Percentiles rank a stretch among this genome's conserved stretches.
Conservation (phyloP, 768 basidiomycete genomes). For the Hygrophorus russula region DNA sequence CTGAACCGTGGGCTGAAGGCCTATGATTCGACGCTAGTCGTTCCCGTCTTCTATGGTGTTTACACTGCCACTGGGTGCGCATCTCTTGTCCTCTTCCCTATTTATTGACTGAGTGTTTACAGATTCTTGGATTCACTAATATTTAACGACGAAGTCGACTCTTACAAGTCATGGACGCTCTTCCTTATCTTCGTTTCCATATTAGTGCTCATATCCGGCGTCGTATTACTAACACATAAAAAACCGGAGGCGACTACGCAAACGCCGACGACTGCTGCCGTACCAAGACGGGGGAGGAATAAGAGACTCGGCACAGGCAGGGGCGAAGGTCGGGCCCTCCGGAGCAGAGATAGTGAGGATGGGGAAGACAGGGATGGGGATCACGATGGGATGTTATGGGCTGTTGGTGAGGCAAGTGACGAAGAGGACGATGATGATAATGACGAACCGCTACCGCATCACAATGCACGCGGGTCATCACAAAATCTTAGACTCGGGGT, state of each 20-base stretch:
- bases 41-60: constrained; percentile 90
- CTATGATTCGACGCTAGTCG: constrained; percentile 85
- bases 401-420: constrained; percentile 63
- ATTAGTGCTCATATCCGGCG: constrained; percentile 76
- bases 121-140: constrained; percentile 45
- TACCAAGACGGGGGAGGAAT: constrained; percentile 14
- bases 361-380: constrained; percentile 33
- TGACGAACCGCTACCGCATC: constrained; percentile 23
- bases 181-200: constrained; percentile 85
- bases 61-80: constrained; percentile 72
- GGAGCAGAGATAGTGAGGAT: constrained; percentile 19
- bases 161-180: constrained; percentile 84
- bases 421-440: constrained; percentile 45
- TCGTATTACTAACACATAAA: constrained; percentile 89
- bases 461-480: too few relatives aligned
- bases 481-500: too few relatives aligned
- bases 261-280: constrained; percentile 20
- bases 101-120: constrained; percentile 6
- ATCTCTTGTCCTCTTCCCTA: background rate
- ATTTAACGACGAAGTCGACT: constrained; percentile 77
- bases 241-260: constrained; percentile 52
- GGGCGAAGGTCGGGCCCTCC: constrained; percentile 11
- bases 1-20: constrained; percentile 83
- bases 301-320: background rate
- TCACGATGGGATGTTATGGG: constrained; percentile 41